Conservation (phyloP, 2,329 filamentous ascomycete species). For the Phialophora macrospora region DNA sequence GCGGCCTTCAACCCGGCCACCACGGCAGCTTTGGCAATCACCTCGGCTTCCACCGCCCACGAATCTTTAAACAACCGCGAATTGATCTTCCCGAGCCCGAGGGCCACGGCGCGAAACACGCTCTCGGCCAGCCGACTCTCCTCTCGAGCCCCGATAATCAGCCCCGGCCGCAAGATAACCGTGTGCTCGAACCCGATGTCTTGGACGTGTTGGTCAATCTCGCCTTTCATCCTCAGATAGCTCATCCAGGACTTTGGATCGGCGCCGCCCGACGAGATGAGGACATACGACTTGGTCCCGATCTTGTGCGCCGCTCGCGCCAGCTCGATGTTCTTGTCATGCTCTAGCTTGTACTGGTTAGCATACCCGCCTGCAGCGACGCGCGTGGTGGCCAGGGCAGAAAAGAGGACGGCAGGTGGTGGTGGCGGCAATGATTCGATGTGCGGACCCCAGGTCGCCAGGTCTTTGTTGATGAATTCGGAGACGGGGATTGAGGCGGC, state of each 20-base stretch:
- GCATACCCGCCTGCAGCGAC: background rate
- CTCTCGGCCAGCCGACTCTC: background rate
- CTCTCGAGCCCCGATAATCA: background rate
- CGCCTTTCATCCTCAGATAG: conserved; percentile 2
- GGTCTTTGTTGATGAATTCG: too few species aligned
- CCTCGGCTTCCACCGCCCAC: background rate
- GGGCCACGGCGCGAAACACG: background rate
- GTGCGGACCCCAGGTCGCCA: too few species aligned
- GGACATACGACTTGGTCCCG: background rate
- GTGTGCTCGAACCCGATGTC: background rate
- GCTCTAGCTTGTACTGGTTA: background rate
- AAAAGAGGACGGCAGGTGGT: background rate
- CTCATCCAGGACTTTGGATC: background rate
- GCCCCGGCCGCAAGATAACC: background rate
- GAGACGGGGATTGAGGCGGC: too few species aligned
- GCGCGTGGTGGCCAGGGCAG: background rate
- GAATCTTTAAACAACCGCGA: background rate
- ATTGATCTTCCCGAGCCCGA: background rate
- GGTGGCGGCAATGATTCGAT: too few species aligned
- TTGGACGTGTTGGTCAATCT: background rate
- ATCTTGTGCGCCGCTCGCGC: background rate
- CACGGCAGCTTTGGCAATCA: background rate
- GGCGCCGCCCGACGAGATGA: background rate
- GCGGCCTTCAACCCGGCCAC: background rate
- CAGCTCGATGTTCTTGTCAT: background rate